Percentiles rank a stretch among this genome's conserved stretches.
phyloP scores from a whole-genome alignment of 768 basidiomycete species.

The Neoboletus magnificus region DNA sequence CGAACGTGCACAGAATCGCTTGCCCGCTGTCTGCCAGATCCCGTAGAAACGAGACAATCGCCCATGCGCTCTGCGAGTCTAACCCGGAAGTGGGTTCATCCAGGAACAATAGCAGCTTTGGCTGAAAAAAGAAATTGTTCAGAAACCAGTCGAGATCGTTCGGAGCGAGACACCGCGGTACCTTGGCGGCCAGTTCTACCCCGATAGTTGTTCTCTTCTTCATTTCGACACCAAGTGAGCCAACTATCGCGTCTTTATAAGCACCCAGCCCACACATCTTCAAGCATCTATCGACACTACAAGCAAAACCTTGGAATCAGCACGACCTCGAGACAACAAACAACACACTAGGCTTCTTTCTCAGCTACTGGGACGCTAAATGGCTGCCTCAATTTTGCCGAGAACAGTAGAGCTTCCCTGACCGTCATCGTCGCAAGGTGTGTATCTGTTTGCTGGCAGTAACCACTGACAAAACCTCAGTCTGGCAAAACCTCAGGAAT shows the following conservation, averaged over 20 bases:
- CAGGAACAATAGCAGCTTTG: slow-evolving; percentile 75
- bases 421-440: slow-evolving; percentile 76
- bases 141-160: too few species aligned
- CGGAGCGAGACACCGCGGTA: too few species aligned
- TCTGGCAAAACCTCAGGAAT: background rate
- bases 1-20: slow-evolving; percentile 86
- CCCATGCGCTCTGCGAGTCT: slow-evolving; percentile 86
- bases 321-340: background rate
- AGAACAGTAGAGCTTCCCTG: slow-evolving; percentile 75
- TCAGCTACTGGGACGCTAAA: slow-evolving; percentile 57
- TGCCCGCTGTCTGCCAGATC: slow-evolving; percentile 79
- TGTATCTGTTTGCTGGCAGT: slow-evolving; percentile 84
- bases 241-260: slow-evolving; percentile 65
- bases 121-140: slow-evolving; percentile 35
- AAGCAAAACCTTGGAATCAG: background rate
- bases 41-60: slow-evolving; percentile 70
- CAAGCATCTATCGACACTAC: slow-evolving; percentile 54
- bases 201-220: slow-evolving; percentile 83
- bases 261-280: slow-evolving; percentile 63
- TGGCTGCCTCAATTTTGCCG: slow-evolving; percentile 78
- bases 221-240: slow-evolving; percentile 64
- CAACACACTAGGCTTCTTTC: slow-evolving; percentile 74
- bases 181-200: slow-evolving; percentile 82
- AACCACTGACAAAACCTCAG: slow-evolving; percentile 48
- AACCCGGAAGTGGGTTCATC: slow-evolving; percentile 90